phyloP scores from a whole-genome alignment of 2,329 filamentous ascomycete genomes.

The Didymella arachidicola region DNA sequence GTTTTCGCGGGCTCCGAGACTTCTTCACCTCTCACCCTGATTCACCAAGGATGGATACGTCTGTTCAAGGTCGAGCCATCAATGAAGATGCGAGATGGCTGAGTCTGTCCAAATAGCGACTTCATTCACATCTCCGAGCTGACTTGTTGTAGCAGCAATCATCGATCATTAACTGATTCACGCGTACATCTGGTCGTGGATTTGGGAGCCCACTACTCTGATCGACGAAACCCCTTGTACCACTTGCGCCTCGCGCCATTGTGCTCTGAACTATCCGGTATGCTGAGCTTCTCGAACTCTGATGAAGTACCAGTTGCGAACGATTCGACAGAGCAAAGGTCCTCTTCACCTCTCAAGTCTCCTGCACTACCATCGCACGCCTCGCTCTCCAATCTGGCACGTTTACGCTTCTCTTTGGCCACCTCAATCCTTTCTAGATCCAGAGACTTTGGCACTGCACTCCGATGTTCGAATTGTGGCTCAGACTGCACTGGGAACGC shows the following conservation, averaged over 20 bases:
- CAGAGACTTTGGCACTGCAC: slow-evolving; percentile 13
- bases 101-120: background rate
- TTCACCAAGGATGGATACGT: background rate
- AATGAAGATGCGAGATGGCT: background rate
- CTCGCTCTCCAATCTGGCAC: background rate
- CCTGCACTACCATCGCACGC: background rate
- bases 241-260: slow-evolving; percentile 22
- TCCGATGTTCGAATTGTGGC: background rate
- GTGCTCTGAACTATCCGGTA: slow-evolving; percentile 4
- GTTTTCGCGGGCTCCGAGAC: background rate
- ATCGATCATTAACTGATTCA: background rate
- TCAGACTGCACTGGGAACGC: background rate
- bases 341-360: background rate
- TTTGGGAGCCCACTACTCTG: background rate
- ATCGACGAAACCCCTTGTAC: slow-evolving; percentile 24
- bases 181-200: background rate
- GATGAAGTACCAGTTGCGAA: slow-evolving; percentile 4
- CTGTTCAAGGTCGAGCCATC: background rate
- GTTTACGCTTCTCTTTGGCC: background rate
- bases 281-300: slow-evolving; percentile 13
- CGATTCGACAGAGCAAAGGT: background rate
- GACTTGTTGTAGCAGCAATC: background rate
- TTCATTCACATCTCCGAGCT: background rate
- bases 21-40: background rate
- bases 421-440: slow-evolving; percentile 2